Evolutionary conservation across 768 basidiomycete species (phyloP).

Genomic region (Coprinellus micaceus): DNA sequence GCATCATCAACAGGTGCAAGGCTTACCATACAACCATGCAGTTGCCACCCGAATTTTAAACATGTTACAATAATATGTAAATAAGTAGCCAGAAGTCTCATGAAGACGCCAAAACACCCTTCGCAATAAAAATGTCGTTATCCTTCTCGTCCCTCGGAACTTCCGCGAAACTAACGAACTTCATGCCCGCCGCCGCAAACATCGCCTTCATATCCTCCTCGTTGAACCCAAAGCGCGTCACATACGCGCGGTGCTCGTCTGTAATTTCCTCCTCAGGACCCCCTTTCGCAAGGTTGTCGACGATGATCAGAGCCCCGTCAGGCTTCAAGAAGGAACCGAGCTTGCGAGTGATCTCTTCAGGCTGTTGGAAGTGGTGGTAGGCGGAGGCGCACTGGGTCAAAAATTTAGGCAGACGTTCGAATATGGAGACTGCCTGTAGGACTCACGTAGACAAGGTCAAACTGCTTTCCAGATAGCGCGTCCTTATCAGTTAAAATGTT

Average conservation of each 20-base stretch:
- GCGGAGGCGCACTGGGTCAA: conserved; percentile 50
- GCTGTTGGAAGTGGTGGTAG: conserved; percentile 61
- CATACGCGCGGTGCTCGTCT: conserved; percentile 1
- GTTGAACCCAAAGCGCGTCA: conserved; percentile 39
- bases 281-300: conserved; percentile 37
- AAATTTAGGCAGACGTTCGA: neutral
- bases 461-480: conserved; percentile 46
- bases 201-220: conserved; percentile 43
- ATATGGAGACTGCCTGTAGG: neutral
- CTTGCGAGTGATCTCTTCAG: conserved; percentile 46
- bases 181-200: conserved; percentile 54
- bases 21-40: no score
- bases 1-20: no score
- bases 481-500: conserved; percentile 32
- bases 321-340: conserved; percentile 59
- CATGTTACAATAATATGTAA: no score
- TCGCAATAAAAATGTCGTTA: conserved; percentile 54
- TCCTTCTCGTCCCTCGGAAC: conserved; percentile 30
- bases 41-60: no score
- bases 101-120: conserved; percentile 27
- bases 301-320: conserved; percentile 55
- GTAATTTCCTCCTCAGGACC: conserved; percentile 3
- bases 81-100: no score
- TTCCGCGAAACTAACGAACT: conserved; percentile 37
- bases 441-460: conserved; percentile 63